Base-by-base conservation (phyloP, 441 rosid species). In the Pelargonium exstipulatum region DNA sequence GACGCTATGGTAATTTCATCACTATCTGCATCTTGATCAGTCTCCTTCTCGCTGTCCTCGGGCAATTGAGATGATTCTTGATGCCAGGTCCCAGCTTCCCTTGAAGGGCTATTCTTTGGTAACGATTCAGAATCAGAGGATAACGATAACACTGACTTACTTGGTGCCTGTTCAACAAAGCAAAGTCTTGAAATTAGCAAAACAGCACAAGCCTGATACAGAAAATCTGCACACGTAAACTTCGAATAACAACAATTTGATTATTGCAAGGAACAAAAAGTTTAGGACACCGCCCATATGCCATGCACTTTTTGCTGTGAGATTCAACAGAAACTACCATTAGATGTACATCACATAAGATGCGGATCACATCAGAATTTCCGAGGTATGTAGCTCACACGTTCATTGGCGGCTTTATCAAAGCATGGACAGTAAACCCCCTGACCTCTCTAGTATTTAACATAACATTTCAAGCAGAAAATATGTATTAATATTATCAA, bases 41-140 rank as follows among this genome's bases (percentile, higher is more conserved):
- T 75, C 65, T 68, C 66, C 64, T 66, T 72, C 61, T 79, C 68
- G 4, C 61, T 17, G 24, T 55, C 22, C 18, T 55, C 61, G 1
- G 68, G 66, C 43, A 78, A 69, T 55, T 74, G 78, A 69, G 73
- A 75, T 13, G 63, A 70, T 40, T 74, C 73, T 37, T 57, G 66
- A 64, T 74, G 73, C 8, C 62, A 43, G 69, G 26, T 55, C 10
- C 22, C 61, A 55, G 22, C 75, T 51, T 74, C 81, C 69, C 67
- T 75, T 16, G 62, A 71, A 64, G 82, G 83, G 69, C 84, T 83
- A 64, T 48, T 76, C 65, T 73, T 77, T 46, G 74, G 76, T 46
- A 82, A 82, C 62, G 85, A 76, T 48, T 81, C 79, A 72, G 97
- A 89, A 72, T 73, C 83, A 0, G 90, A 85, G 55, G 95, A 87